phyloP scores from a whole-genome alignment of 83 land plant species.

The Diphasiastrum complanatum region DNA sequence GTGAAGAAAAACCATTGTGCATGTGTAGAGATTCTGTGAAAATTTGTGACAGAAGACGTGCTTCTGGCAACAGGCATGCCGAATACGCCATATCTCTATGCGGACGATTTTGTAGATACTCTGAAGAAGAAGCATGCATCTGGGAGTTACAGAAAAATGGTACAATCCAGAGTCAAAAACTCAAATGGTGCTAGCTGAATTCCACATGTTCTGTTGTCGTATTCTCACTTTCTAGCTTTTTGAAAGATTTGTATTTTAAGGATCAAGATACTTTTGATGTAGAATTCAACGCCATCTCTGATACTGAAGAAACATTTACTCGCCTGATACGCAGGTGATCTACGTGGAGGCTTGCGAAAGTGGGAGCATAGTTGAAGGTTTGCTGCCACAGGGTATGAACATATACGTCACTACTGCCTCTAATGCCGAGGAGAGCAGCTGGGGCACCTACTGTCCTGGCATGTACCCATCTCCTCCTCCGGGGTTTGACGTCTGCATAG shows the following conservation, averaged over 20 bases:
- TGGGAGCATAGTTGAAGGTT: conserved; percentile 13
- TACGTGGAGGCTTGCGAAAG: conserved; percentile 15
- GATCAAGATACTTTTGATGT: neutral
- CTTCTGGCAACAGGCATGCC: conserved; percentile 7
- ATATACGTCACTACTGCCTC: conserved; percentile 9
- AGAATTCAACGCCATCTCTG: neutral
- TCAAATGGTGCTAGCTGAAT: neutral
- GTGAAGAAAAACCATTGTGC: no score
- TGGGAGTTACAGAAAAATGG: conserved; percentile 8
- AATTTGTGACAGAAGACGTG: no score
- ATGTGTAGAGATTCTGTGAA: no score
- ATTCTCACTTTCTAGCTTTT: neutral
- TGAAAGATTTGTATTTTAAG: neutral
- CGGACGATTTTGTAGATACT: conserved; percentile 1
- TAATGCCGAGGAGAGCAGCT: conserved; percentile 12
- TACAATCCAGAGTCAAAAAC: neutral
- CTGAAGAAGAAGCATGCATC: conserved; percentile 3
- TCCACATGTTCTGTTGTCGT: no score
- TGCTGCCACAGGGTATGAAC: neutral
- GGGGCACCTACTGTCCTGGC: conserved; percentile 18
- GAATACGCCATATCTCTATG: conserved; percentile 1
- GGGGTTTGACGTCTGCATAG: conserved; percentile 5
- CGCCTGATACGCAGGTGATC: conserved; percentile 6
- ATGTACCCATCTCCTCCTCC: conserved; percentile 10
- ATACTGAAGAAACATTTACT: no score